Percentiles rank a stretch among this genome's conserved stretches.
These are phyloP conservation scores for Blepharisma undulans DNA, from an alignment of 169 alveolate species.

Conservation along the genomic window DNA sequence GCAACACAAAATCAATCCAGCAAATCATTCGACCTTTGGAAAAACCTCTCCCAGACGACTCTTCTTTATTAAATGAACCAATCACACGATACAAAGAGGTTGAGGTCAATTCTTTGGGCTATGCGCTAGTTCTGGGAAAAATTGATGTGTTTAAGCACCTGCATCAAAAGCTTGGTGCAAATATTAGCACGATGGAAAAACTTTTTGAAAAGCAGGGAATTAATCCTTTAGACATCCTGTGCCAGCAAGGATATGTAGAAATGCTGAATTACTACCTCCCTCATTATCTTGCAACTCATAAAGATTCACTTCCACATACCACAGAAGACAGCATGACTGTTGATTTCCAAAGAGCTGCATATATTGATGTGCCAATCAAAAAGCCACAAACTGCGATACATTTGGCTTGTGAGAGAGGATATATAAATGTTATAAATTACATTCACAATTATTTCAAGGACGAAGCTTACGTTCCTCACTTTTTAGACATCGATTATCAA, in stretches of 20 bases:
- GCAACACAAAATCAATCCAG: not conserved
- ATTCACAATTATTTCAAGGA: not conserved
- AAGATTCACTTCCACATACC: not conserved
- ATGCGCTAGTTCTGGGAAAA: not conserved
- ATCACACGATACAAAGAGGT: not conserved
- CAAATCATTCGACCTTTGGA: not conserved
- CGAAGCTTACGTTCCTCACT: not conserved
- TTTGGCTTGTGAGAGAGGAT: slow-evolving; percentile 4
- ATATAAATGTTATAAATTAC: not conserved
- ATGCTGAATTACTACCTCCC: slow-evolving; percentile 9
- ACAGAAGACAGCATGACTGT: not conserved
- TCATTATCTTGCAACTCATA: not conserved
- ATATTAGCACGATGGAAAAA: not conserved
- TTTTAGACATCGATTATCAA: not conserved
- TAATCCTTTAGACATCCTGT: not conserved
- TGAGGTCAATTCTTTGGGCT: not conserved
- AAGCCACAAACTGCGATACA: not conserved
- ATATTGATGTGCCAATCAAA: not conserved
- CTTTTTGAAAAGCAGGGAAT: not conserved
- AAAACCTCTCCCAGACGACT: not conserved
- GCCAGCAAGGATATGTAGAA: slow-evolving; percentile 24
- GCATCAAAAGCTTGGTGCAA: slow-evolving; percentile 1
- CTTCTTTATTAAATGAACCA: not conserved
- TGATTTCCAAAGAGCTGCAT: not conserved
- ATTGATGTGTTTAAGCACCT: not conserved